A percentile compares a stretch with the other conserved stretches of the same genome.
Conservation (phyloP, 306 rosid species). For the Cucurbita moschata region DNA sequence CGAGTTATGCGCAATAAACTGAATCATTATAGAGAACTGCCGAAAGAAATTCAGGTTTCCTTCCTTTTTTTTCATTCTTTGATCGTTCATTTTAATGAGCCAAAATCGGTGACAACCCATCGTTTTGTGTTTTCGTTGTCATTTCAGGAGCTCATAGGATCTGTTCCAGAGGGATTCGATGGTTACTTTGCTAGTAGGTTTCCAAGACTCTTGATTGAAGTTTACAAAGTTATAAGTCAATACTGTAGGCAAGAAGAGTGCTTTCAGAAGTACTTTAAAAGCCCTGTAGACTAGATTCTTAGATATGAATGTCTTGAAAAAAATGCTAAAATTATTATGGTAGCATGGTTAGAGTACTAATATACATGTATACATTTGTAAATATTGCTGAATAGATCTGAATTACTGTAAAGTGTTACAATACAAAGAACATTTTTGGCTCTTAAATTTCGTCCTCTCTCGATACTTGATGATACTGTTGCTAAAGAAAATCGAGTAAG, state of each 20-base stretch:
- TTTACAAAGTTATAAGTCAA: slow-evolving; percentile 18
- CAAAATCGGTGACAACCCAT: background rate
- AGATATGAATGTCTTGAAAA: background rate
- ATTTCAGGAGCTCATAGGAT: slow-evolving; percentile 30
- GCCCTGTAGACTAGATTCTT: slow-evolving; percentile 6
- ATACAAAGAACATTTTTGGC: background rate
- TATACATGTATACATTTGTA: background rate
- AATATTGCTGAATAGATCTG: background rate
- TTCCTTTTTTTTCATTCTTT: background rate
- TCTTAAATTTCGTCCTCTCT: background rate
- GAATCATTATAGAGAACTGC: slow-evolving; percentile 74
- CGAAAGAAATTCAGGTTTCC: slow-evolving; percentile 64
- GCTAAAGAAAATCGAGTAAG: background rate
- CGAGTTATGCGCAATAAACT: slow-evolving; percentile 77
- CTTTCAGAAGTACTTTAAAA: slow-evolving; percentile 19
- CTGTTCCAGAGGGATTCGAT: slow-evolving; percentile 28
- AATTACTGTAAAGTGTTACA: background rate
- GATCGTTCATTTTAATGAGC: background rate
- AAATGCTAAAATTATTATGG: background rate
- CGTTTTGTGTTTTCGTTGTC: background rate
- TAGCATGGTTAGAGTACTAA: background rate
- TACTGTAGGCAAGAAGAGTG: slow-evolving; percentile 25
- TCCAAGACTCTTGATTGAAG: slow-evolving; percentile 30
- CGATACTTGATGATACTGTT: background rate
- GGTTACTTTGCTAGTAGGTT: slow-evolving; percentile 31